Evolutionary conservation across 805 yeast species (phyloP), one percentile per base, ranked within the genome.

Genomic region (Cyberlindnera mycetangii): DNA sequence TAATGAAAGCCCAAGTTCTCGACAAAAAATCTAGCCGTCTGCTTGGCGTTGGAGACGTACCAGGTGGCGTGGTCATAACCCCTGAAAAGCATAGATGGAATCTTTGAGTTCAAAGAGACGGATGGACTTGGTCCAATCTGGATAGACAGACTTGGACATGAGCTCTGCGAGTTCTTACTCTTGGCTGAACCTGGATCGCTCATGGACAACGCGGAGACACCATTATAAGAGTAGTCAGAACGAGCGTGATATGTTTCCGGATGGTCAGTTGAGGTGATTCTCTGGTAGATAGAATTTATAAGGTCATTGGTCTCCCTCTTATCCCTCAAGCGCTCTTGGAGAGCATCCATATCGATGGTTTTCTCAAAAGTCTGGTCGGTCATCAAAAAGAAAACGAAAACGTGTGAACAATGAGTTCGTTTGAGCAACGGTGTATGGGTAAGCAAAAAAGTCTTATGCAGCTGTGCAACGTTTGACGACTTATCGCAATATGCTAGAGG

Each of bases 11-110:
- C 95, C 64, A 79, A 74, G 7, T 75, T 64, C 14, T 69, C 56
- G 36, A 76, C 70, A 46, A 82, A 76, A 57, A 72, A 75, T 18
- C 64, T 59, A 0, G 95, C 82, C 36, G 79, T 68, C 48, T 78
- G 78, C 48, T 77, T 79, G 19, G 92, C 85, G 51, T 85, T 85
- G n/a, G 87, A 76, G 11, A 82, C 84, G 48, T 81, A 83, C 71
- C 84, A 78, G 12, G 84, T 82, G 4, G 85, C 70, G 54, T 82
- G 83, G 63, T 78, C 81, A 57, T 82, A 85, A n/a, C 74, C 77
- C 39, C 48, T 48, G 40, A 59, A 56, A 19, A 32, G 17, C 18
- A 31, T 15, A 2, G 47, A 41, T 7, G 46, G 34, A 5, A 33
- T n/a, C 12, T 32, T 30, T 7, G 12, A 5, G 30, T 40, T 8